Conservation (phyloP, 192 early-diverging fungal species). For the Phycomyces blakesleeanus region DNA sequence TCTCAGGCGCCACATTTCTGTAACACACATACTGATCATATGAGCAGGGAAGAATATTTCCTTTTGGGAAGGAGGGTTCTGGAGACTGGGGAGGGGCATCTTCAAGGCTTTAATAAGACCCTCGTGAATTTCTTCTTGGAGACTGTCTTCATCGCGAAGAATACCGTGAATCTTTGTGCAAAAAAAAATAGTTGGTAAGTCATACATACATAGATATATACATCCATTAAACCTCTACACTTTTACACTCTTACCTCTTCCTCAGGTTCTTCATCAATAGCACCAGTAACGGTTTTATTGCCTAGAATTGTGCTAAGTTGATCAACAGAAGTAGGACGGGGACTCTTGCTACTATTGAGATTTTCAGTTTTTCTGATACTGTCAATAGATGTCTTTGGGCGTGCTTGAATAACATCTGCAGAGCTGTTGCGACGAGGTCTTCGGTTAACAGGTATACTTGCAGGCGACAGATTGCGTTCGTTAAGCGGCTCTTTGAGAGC, state of each 20-base stretch:
- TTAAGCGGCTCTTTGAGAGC: slow-evolving; percentile 1
- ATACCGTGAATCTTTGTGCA: slow-evolving; percentile 26
- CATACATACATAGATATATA: not conserved
- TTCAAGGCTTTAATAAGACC: slow-evolving; percentile 84
- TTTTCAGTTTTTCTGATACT: slow-evolving; percentile 23
- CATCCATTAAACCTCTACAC: too few relatives aligned
- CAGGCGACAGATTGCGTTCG: slow-evolving; percentile 17
- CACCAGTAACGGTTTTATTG: slow-evolving; percentile 11
- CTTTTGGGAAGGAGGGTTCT: slow-evolving; percentile 69
- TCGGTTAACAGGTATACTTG: slow-evolving; percentile 3
- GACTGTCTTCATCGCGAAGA: slow-evolving; percentile 57
- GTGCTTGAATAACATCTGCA: slow-evolving; percentile 21
- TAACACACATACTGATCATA: slow-evolving; percentile 80
- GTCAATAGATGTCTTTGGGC: slow-evolving; percentile 35
- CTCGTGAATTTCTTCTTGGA: slow-evolving; percentile 79
- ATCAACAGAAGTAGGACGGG: slow-evolving; percentile 22
- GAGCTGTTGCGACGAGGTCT: slow-evolving; percentile 43
- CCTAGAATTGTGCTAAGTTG: not conserved
- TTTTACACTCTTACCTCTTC: slow-evolving; percentile 41
- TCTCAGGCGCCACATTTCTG: slow-evolving; percentile 84
- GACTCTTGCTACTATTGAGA: not conserved
- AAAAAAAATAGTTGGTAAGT: not conserved
- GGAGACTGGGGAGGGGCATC: slow-evolving; percentile 80
- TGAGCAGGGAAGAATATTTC: slow-evolving; percentile 97
- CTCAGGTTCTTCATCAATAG: slow-evolving; percentile 36